These are phyloP conservation scores for Linaria vulgaris DNA, from an alignment of 257 asterid genomes.

Conservation along the genomic window DNA sequence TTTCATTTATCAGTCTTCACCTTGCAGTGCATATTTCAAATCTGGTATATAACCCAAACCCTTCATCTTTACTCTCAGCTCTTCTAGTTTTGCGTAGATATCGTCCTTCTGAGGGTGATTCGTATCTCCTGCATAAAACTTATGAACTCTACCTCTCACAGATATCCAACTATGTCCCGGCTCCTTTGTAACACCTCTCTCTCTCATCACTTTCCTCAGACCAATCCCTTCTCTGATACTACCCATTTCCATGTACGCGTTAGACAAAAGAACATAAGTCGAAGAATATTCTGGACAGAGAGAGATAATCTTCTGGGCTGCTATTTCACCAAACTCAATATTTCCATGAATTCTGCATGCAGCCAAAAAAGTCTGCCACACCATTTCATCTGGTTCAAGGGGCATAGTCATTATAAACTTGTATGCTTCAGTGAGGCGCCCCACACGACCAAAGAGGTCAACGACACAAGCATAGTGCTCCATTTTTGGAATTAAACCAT, in stretches of 20 bases:
- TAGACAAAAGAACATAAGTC: constrained; percentile 46
- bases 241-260: constrained; percentile 46
- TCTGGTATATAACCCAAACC: constrained; percentile 42
- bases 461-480: constrained; percentile 56
- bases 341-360: constrained; percentile 55
- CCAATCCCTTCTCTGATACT: constrained; percentile 35
- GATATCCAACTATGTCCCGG: constrained; percentile 52
- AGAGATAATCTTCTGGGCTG: constrained; percentile 43
- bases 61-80: constrained; percentile 35
- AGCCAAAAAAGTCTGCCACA: constrained; percentile 48
- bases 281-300: constrained; percentile 42
- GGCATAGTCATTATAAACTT: constrained; percentile 45
- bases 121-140: constrained; percentile 45
- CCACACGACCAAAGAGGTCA: constrained; percentile 54
- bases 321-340: constrained; percentile 49
- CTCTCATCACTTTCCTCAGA: constrained; percentile 46
- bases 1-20: constrained; percentile 32
- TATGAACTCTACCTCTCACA: constrained; percentile 37
- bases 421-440: constrained; percentile 41
- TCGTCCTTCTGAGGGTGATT: constrained; percentile 40
- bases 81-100: constrained; percentile 40
- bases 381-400: constrained; percentile 45
- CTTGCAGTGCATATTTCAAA: constrained; percentile 34
- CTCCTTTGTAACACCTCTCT: constrained; percentile 47
- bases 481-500: constrained; percentile 42